Evolutionary conservation across 2,329 filamentous ascomycete species (phyloP).

Genomic region (Dendryphion nanum): DNA sequence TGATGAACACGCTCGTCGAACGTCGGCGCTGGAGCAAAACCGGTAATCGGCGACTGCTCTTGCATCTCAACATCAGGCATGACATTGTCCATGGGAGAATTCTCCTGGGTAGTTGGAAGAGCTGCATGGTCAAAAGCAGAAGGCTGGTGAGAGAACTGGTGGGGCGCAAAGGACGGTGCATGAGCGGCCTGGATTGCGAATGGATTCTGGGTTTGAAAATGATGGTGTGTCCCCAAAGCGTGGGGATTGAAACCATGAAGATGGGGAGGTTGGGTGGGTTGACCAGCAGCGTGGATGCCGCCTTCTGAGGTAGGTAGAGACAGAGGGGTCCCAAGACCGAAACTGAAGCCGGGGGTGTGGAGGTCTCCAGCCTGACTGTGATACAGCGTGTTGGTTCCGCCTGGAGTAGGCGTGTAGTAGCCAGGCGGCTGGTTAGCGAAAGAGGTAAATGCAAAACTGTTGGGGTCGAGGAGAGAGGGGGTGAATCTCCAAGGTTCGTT

Average conservation of each 20-base stretch:
- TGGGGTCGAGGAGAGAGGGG: slow-evolving; percentile 82
- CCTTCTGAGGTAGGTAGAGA: slow-evolving; percentile 74
- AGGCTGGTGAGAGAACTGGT: slow-evolving; percentile 77
- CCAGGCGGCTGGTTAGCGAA: slow-evolving; percentile 78
- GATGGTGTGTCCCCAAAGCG: slow-evolving; percentile 35
- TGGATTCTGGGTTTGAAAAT: slow-evolving; percentile 66
- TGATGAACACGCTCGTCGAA: slow-evolving; percentile 48
- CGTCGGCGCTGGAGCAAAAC: slow-evolving; percentile 54
- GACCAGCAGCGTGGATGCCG: slow-evolving; percentile 59
- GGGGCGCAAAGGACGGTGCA: slow-evolving; percentile 65
- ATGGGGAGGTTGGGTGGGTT: slow-evolving; percentile 47
- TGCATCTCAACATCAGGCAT: slow-evolving; percentile 59
- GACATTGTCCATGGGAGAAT: slow-evolving; percentile 61
- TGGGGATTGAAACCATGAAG: slow-evolving; percentile 64
- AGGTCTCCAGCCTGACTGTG: slow-evolving; percentile 83
- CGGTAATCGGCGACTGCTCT: slow-evolving; percentile 59
- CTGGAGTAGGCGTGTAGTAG: slow-evolving; percentile 86
- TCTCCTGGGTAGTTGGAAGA: slow-evolving; percentile 67
- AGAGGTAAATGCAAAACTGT: slow-evolving; percentile 73
- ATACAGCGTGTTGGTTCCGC: slow-evolving; percentile 75
- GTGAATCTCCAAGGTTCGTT: slow-evolving; percentile 86
- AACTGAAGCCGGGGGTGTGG: slow-evolving; percentile 73
- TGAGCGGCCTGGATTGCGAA: slow-evolving; percentile 59
- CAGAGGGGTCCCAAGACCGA: slow-evolving; percentile 77
- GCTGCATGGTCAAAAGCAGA: slow-evolving; percentile 67